Base-by-base conservation (phyloP, 148 eudicot genomes). In the Rhododendron henanense region DNA sequence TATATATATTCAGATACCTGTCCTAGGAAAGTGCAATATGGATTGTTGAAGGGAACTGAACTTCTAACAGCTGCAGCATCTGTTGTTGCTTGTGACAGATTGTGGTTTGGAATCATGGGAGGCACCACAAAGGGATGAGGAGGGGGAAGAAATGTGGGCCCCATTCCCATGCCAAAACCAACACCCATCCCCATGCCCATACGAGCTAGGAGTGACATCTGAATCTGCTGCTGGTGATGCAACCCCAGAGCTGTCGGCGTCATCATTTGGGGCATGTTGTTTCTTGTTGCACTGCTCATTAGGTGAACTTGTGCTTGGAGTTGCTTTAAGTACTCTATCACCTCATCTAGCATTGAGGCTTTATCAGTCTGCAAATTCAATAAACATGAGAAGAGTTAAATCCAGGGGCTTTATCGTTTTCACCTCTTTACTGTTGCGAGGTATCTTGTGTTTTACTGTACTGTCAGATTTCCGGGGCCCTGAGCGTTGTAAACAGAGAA, bases 321-420 rank as follows among this genome's bases (percentile, higher is more conserved):
- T 84, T 94, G 96, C 87, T 93, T 95, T 85, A 94, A 87, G 90
- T 95, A 95, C 81, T 95, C 98, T 84, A 95, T 95, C 6, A 96
- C 97, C 87, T 95, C 98, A 89, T 95, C 98, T 89, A 95, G 90
- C 98, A 95, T 94, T 9, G 98, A 95, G 63, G 98, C 98, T 92
- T 95, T 95, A 84, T 95, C 97, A 5, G 98, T 95, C 98, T 95
- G 90, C 45, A 19, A 86, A 21, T 94, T 69, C 75, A 69, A 31
- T 25, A 11, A 41, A 69, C 37, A 69, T 69, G 35, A 31, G 31
- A 69, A 69, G 37, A 28, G 75, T 69, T 28, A 28, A 28, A 25
- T 25, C 75, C 15, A 31, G 35, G 11, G 31, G 75, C 37, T 28
- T 69, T 31, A 11, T 69, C 31, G 9, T 63, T 63, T 63, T 63